Conservation (phyloP, 768 basidiomycete genomes). For the Panaeolus papilionaceus region DNA sequence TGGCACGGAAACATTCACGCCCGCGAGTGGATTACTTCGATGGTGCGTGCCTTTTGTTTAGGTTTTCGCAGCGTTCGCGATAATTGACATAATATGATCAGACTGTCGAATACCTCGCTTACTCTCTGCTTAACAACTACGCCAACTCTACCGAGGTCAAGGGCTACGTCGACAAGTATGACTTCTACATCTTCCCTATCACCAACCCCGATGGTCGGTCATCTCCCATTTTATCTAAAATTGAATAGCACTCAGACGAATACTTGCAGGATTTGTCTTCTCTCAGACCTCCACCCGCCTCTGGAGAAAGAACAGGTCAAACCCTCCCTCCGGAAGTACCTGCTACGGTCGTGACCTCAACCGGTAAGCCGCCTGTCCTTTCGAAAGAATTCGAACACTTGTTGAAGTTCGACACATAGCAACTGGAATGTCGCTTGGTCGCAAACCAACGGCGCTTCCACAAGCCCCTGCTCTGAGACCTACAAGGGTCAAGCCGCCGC, state of each 20-base stretch:
- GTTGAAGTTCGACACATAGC: neutral
- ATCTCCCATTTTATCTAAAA: neutral
- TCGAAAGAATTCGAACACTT: no score
- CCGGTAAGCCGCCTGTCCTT: neutral
- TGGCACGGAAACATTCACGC: constrained; percentile 17
- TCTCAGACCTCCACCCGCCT: constrained; percentile 15
- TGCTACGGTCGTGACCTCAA: constrained; percentile 19
- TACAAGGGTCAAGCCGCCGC: constrained; percentile 14
- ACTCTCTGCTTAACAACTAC: constrained; percentile 14
- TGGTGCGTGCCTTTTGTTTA: neutral
- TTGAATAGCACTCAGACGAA: no score
- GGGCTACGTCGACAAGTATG: constrained; percentile 13
- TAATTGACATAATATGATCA: neutral
- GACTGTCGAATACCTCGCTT: constrained; percentile 13
- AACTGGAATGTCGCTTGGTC: constrained; percentile 19
- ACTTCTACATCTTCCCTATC: constrained; percentile 19
- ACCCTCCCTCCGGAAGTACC: constrained; percentile 15
- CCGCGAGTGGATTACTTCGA: constrained; percentile 16
- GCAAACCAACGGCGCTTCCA: constrained; percentile 16
- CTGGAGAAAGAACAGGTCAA: constrained; percentile 19
- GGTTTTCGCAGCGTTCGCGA: neutral
- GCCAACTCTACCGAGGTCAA: constrained; percentile 16
- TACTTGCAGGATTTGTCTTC: constrained; percentile 12
- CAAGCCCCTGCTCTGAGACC: constrained; percentile 14
- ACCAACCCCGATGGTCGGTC: constrained; percentile 14